Percentiles rank a stretch among this genome's conserved stretches.
Evolutionary conservation across 2,329 filamentous ascomycete species (phyloP).

Genomic region (Colletotrichum falcatum): DNA sequence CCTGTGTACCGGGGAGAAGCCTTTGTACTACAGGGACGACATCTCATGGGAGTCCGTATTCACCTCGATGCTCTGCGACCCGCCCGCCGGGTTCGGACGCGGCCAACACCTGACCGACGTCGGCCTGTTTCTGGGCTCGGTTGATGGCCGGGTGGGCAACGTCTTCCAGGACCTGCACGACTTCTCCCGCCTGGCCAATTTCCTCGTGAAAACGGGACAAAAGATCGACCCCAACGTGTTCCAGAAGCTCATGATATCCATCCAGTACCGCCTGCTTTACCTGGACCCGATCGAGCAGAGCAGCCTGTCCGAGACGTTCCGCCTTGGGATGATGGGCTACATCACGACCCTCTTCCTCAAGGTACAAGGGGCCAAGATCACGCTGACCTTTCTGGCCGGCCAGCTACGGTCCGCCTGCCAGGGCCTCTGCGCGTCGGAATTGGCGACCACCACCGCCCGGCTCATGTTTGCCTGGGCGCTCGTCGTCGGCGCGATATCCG

Average conservation of each 20-base stretch:
- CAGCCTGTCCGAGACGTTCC: slow-evolving; percentile 28
- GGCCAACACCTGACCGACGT: slow-evolving; percentile 9
- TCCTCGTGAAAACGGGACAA: slow-evolving; percentile 34
- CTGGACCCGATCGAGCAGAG: not conserved
- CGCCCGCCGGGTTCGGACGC: not conserved
- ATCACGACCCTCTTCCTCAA: slow-evolving; percentile 47
- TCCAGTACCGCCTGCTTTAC: slow-evolving; percentile 34
- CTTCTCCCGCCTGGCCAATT: slow-evolving; percentile 47
- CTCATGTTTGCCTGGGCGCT: slow-evolving; percentile 44
- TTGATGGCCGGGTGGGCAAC: slow-evolving; percentile 45
- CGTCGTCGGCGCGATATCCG: slow-evolving; percentile 44
- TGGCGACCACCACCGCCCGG: slow-evolving; percentile 41
- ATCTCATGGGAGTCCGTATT: slow-evolving; percentile 40
- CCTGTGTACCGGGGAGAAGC: slow-evolving; percentile 45
- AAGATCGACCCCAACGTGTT: slow-evolving; percentile 46
- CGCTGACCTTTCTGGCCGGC: slow-evolving; percentile 27
- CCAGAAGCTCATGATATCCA: slow-evolving; percentile 26
- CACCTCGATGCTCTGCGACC: slow-evolving; percentile 36
- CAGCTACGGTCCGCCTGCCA: not conserved
- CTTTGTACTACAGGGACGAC: slow-evolving; percentile 41
- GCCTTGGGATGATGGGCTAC: slow-evolving; percentile 48
- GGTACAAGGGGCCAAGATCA: slow-evolving; percentile 37
- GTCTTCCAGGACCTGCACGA: slow-evolving; percentile 48
- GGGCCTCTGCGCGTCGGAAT: not conserved
- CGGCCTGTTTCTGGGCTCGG: slow-evolving; percentile 30